Conservation (phyloP, 2,329 filamentous ascomycete genomes). For the Orbilia blumenaviensis region DNA sequence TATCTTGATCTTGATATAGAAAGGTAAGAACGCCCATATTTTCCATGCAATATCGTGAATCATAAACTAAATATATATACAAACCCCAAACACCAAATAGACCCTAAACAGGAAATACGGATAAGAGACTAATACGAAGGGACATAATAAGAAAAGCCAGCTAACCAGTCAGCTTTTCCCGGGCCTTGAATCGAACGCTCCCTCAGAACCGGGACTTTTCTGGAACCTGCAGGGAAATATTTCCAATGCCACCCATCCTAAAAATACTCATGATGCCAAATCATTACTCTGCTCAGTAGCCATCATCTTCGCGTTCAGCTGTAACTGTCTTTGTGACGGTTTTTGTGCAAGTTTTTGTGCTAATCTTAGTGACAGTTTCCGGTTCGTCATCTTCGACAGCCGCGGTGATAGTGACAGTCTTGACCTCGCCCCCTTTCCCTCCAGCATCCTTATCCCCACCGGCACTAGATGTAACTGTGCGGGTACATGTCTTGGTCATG, state of each 20-base stretch:
- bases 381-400: background rate
- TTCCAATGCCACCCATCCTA: too few species aligned
- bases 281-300: background rate
- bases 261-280: background rate
- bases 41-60: background rate
- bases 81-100: background rate
- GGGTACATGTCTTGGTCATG: background rate
- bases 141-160: background rate
- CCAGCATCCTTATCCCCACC: background rate
- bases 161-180: background rate
- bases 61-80: background rate
- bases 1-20: background rate
- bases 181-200: too few species aligned
- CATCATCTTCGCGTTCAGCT: background rate
- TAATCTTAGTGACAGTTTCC: background rate
- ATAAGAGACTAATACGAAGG: background rate
- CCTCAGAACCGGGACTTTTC: too few species aligned
- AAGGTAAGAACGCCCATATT: background rate
- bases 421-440: background rate
- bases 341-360: slow-evolving; percentile 16
- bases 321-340: slow-evolving; percentile 9
- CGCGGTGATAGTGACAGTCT: slow-evolving; percentile 11
- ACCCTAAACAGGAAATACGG: background rate
- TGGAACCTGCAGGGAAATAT: too few species aligned
- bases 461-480: background rate